Evolutionary conservation across 2,329 filamentous ascomycete genomes (phyloP).

Genomic region (Cladorrhinum sp.): DNA sequence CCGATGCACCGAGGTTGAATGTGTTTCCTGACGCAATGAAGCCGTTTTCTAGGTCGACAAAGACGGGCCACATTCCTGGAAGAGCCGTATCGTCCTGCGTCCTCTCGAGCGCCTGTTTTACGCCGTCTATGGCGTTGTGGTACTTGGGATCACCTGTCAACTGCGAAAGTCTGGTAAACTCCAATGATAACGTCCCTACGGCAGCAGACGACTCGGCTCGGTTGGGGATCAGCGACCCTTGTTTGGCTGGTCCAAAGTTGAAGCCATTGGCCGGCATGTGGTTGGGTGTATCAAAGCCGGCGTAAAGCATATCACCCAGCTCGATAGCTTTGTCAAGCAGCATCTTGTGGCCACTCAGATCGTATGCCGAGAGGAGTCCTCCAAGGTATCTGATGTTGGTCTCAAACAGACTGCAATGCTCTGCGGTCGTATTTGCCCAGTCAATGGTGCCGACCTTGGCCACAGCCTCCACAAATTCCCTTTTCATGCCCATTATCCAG

Average conservation of each 20-base stretch:
- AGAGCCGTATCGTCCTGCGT: constrained; percentile 64
- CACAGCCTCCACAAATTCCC: constrained; percentile 54
- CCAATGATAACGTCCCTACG: constrained; percentile 66
- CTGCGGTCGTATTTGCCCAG: constrained; percentile 46
- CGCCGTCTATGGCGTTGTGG: constrained; percentile 66
- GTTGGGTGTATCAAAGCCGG: constrained; percentile 54
- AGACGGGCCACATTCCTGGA: constrained; percentile 70
- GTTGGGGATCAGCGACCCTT: constrained; percentile 37
- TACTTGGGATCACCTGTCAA: constrained; percentile 70
- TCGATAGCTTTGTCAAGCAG: constrained; percentile 51
- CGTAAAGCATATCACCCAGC: constrained; percentile 52
- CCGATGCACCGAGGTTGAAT: constrained; percentile 45
- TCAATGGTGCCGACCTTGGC: constrained; percentile 50
- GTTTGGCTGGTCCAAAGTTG: constrained; percentile 41
- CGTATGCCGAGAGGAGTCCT: constrained; percentile 51
- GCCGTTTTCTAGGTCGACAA: constrained; percentile 58
- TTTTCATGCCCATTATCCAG: constrained; percentile 56
- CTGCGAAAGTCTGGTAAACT: constrained; percentile 73
- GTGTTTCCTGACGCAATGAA: constrained; percentile 36
- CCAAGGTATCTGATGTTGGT: constrained; percentile 57
- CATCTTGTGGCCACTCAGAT: constrained; percentile 45
- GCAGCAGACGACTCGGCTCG: constrained; percentile 42
- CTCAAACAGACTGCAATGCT: constrained; percentile 58
- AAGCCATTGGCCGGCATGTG: constrained; percentile 48
- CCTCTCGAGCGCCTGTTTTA: constrained; percentile 64